Percentiles rank a stretch among this genome's conserved stretches.
Conservation (phyloP, 495 filamentous ascomycete species). For the Lasiosphaeriaceae sp. region DNA sequence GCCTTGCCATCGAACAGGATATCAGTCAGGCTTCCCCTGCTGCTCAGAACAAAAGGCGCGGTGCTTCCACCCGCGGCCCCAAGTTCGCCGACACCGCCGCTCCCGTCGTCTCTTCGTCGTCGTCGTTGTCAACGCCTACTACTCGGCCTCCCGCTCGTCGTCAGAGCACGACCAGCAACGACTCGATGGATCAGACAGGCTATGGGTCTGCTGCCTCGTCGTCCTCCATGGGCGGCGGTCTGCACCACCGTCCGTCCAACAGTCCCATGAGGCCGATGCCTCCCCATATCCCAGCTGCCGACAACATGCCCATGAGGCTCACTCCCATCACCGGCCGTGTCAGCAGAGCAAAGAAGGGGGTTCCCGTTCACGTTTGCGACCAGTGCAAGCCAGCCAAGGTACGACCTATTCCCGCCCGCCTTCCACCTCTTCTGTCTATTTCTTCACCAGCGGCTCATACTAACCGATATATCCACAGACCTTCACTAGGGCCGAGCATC, state of each 20-base stretch:
- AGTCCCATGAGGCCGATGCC: slow-evolving; percentile 40
- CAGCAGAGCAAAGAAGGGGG: slow-evolving; percentile 79
- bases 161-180: slow-evolving; percentile 40
- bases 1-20: slow-evolving; percentile 21
- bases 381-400: slow-evolving; percentile 62
- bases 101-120: slow-evolving; percentile 8
- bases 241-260: slow-evolving; percentile 13
- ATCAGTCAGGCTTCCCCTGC: slow-evolving; percentile 27
- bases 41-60: slow-evolving; percentile 21
- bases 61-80: slow-evolving; percentile 16
- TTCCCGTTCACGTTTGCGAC: slow-evolving; percentile 73
- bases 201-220: slow-evolving; percentile 33
- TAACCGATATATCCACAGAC: slow-evolving; percentile 44
- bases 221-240: slow-evolving; percentile 24
- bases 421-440: background rate
- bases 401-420: slow-evolving; percentile 13
- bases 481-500: slow-evolving; percentile 83
- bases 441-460: background rate
- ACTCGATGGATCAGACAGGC: slow-evolving; percentile 43
- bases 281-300: slow-evolving; percentile 22
- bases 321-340: slow-evolving; percentile 74
- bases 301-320: slow-evolving; percentile 45
- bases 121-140: slow-evolving; percentile 12
- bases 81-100: slow-evolving; percentile 9
- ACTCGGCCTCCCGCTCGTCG: slow-evolving; percentile 29